Base-by-base conservation (phyloP, 73 alveolate species). In the Paramecium caudatum region DNA sequence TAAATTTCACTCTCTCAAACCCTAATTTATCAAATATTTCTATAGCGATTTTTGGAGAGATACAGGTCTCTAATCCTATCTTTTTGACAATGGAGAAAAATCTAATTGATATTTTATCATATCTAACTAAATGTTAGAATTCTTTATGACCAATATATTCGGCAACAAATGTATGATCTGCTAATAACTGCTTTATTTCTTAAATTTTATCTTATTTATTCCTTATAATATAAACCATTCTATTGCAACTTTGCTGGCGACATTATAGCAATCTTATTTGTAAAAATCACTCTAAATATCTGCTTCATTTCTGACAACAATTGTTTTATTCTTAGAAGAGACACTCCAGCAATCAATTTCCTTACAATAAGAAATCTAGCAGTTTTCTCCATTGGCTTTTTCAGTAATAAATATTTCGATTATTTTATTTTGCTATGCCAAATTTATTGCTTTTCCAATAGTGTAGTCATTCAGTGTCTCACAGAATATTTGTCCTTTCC, bases 331-430 rank as follows among this genome's bases (percentile, higher is more conserved):
- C 10, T 74, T 74, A 16, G 88, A 74, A 10, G 88, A 30, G 1
- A 74, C 5, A 4, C 43, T 45, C 88, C 88, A 74, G 6, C 46
- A 0, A 2, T 74, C 68, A 0, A 41, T 27, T 16, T 45, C 62
- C 21, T 74, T 41, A 5, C 68, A 45, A 41, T 74, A 74, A 15
- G 88, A 37, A 2, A 74, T 74, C 45, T 74, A 45, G 21, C 55
- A 30, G 19, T 74, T 74, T 45, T 74, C 65, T 0, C 88, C 88
- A 74, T 74, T 74, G 6, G 88, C 88, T 43, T 74, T 74, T 43
- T 74, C 88, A 39, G 62, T 41, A 16, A 74, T 10, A 16, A 36
- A 74, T n/a, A 74, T 74, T 27, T 37, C 32, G 1, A 74, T 41
- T 65, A 32, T 16, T 65, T 65, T 33, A 33, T 65, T 65, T 65